Evolutionary conservation across 2,329 filamentous ascomycete species (phyloP).

Genomic region (Fusarium sterilihyphosum): DNA sequence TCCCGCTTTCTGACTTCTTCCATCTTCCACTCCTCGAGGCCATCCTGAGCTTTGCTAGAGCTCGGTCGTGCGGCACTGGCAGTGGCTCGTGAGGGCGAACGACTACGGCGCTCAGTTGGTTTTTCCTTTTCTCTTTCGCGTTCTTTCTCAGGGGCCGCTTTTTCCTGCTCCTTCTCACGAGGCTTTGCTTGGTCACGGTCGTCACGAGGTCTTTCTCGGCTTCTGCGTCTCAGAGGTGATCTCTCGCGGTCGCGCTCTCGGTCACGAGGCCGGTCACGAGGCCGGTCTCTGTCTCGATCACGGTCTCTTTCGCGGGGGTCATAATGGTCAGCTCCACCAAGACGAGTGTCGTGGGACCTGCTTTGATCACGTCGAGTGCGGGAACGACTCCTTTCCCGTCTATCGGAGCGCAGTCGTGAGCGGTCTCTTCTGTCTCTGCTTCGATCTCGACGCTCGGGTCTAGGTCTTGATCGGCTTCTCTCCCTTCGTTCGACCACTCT

Average conservation of each 20-base stretch:
- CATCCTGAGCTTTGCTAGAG: constrained; percentile 57
- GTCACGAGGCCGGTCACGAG: constrained; percentile 33
- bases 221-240: constrained; percentile 40
- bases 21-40: constrained; percentile 67
- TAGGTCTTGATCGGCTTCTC: constrained; percentile 45
- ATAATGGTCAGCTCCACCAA: constrained; percentile 45
- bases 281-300: constrained; percentile 34
- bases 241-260: constrained; percentile 32
- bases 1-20: constrained; percentile 70
- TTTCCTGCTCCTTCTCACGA: constrained; percentile 34
- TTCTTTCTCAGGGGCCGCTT: constrained; percentile 19
- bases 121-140: constrained; percentile 16
- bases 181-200: constrained; percentile 36
- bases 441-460: constrained; percentile 42
- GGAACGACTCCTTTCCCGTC: constrained; percentile 48
- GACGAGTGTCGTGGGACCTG: constrained; percentile 42
- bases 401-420: constrained; percentile 41
- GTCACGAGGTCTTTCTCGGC: constrained; percentile 42
- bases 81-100: constrained; percentile 55
- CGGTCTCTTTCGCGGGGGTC: constrained; percentile 48
- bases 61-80: constrained; percentile 52
- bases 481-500: constrained; percentile 46
- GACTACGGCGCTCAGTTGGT: constrained; percentile 53
- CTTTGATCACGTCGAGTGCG: constrained; percentile 45
- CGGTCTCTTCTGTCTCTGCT: constrained; percentile 46